Evolutionary conservation across 2,329 filamentous ascomycete genomes (phyloP).

Genomic region (Aspergillus jensenii): DNA sequence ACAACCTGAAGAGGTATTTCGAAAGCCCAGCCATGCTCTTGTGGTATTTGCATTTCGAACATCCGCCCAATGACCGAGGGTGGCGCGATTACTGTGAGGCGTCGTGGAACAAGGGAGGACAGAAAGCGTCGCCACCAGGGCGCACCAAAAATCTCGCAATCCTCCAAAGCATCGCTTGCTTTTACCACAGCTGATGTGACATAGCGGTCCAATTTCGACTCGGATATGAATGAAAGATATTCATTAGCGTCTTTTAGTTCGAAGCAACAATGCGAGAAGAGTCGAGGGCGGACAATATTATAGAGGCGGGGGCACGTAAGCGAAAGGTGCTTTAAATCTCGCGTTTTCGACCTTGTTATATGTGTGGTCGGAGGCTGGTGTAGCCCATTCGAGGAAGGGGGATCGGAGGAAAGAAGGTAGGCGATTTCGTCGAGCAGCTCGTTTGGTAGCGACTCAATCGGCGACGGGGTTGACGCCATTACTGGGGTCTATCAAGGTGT

Average conservation of each 20-base stretch:
- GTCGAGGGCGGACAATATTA: constrained; percentile 49
- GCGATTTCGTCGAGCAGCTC: constrained; percentile 63
- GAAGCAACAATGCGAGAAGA: constrained; percentile 58
- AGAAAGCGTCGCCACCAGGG: constrained; percentile 60
- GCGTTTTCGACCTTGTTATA: constrained; percentile 40
- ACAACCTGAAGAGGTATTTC: constrained; percentile 63
- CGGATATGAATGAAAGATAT: constrained; percentile 41
- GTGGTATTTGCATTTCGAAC: constrained; percentile 57
- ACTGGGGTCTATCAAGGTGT: constrained; percentile 13
- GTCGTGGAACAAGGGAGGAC: constrained; percentile 51
- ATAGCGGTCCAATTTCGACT: constrained; percentile 33
- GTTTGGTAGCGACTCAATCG: constrained; percentile 52
- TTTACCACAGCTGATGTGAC: constrained; percentile 51
- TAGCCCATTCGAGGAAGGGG: constrained; percentile 51
- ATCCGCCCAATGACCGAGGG: constrained; percentile 63
- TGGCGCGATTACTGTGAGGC: constrained; percentile 60
- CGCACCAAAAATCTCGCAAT: constrained; percentile 25
- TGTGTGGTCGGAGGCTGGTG: constrained; percentile 50
- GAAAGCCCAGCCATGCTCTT: constrained; percentile 64
- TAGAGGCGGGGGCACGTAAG: constrained; percentile 56
- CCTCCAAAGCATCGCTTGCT: constrained; percentile 43
- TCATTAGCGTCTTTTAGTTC: constrained; percentile 33
- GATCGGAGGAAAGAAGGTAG: constrained; percentile 50
- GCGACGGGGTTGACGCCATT: constrained; percentile 21
- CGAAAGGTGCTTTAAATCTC: constrained; percentile 57